Evolutionary conservation across 257 asterid species (phyloP).

Genomic region (Lavandula angustifolia): DNA sequence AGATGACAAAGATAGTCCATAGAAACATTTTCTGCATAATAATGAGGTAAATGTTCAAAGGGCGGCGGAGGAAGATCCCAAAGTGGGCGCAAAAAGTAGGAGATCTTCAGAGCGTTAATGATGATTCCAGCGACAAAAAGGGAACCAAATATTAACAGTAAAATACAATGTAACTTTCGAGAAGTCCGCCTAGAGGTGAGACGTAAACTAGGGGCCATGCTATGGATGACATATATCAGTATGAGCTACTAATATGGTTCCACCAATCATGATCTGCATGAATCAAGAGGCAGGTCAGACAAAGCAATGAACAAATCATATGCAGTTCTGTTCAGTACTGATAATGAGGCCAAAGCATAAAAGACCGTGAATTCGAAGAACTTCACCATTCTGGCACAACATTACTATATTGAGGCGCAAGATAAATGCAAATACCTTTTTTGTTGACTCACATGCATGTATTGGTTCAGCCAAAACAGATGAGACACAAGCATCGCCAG

Average conservation of each 20-base stretch:
- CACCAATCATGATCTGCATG: conserved; percentile 44
- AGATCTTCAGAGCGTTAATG: conserved; percentile 51
- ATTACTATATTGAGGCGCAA: neutral
- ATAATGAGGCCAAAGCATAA: neutral
- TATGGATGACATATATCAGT: conserved; percentile 32
- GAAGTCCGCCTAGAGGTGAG: conserved; percentile 44
- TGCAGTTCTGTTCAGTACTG: neutral
- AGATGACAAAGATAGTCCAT: conserved; percentile 71
- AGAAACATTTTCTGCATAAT: conserved; percentile 85
- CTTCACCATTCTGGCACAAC: conserved; percentile 5
- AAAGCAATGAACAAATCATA: conserved; percentile 5
- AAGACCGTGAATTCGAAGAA: neutral
- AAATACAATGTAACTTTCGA: conserved; percentile 38
- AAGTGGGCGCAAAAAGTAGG: conserved; percentile 88
- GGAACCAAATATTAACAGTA: conserved; percentile 51
- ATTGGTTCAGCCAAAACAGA: conserved; percentile 5
- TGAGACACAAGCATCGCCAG: neutral
- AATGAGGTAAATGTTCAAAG: conserved; percentile 71
- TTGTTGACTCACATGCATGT: no score
- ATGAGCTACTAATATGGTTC: conserved; percentile 33
- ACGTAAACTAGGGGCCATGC: conserved; percentile 62
- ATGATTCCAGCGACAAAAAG: conserved; percentile 41
- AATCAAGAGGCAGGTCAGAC: conserved; percentile 17
- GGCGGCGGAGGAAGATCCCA: conserved; percentile 88
- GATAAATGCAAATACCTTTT: neutral